Conservation (phyloP, 179 eudicot species). For the Gypsophila paniculata region DNA sequence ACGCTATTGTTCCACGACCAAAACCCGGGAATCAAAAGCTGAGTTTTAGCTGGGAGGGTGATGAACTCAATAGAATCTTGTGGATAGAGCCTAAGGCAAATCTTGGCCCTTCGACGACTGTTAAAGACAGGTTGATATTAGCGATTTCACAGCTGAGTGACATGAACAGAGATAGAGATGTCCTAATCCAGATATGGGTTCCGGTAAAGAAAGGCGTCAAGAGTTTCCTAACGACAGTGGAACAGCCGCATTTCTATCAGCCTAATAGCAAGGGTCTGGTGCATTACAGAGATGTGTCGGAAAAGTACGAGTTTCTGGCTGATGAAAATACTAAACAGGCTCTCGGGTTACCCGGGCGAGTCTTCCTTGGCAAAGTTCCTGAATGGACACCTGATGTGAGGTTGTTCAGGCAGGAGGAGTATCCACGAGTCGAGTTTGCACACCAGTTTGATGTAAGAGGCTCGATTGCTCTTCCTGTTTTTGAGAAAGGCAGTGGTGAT, state of each 20-base stretch:
- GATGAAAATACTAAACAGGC: slow-evolving; percentile 56
- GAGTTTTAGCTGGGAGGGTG: slow-evolving; percentile 33
- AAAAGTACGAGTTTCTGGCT: slow-evolving; percentile 54
- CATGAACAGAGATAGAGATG: slow-evolving; percentile 45
- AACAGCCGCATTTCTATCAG: slow-evolving; percentile 55
- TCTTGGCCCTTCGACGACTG: slow-evolving; percentile 32
- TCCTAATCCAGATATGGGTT: slow-evolving; percentile 81
- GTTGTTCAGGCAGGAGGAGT: slow-evolving; percentile 56
- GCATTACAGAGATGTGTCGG: slow-evolving; percentile 54
- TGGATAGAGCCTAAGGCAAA: slow-evolving; percentile 56
- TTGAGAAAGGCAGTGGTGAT: slow-evolving; percentile 59
- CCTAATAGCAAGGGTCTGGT: slow-evolving; percentile 41
- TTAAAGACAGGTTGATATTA: slow-evolving; percentile 48
- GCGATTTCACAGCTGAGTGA: slow-evolving; percentile 50
- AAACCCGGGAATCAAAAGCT: slow-evolving; percentile 28
- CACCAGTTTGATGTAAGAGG: slow-evolving; percentile 60
- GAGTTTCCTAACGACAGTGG: slow-evolving; percentile 58
- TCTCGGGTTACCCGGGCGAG: slow-evolving; percentile 77
- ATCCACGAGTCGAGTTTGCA: slow-evolving; percentile 53
- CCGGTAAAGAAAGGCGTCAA: slow-evolving; percentile 53
- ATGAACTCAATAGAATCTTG: slow-evolving; percentile 35
- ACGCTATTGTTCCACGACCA: slow-evolving; percentile 25
- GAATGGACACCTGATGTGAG: slow-evolving; percentile 90
- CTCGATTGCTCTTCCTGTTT: slow-evolving; percentile 78
- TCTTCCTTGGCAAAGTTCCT: slow-evolving; percentile 68